A percentile compares a stretch with the other conserved stretches of the same genome.
Conservation (phyloP, 2,329 filamentous ascomycete genomes). For the Neopestalotiopsis rosae region DNA sequence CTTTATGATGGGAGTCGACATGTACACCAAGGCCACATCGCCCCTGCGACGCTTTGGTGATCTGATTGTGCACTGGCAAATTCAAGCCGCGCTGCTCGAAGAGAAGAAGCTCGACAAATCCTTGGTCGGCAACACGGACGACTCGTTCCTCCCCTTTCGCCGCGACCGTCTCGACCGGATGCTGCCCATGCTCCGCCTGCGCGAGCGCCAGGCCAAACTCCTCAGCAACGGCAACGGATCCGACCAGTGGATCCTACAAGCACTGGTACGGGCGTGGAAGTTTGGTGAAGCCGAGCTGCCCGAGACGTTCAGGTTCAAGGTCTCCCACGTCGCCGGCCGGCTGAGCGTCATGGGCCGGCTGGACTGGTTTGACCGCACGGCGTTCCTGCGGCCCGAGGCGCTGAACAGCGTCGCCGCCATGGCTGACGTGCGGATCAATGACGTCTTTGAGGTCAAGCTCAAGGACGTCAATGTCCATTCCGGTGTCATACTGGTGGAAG, state of each 20-base stretch:
- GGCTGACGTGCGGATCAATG: constrained; percentile 52
- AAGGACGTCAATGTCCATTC: constrained; percentile 57
- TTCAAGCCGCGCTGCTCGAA: constrained; percentile 61
- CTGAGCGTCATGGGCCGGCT: constrained; percentile 46
- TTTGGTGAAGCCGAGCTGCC: constrained; percentile 55
- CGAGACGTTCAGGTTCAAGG: constrained; percentile 53
- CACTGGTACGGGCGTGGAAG: constrained; percentile 64
- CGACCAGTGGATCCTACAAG: constrained; percentile 63
- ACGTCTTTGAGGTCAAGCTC: constrained; percentile 62
- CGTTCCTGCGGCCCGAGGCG: constrained; percentile 44
- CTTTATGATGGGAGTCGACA: constrained; percentile 61
- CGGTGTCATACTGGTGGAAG: constrained; percentile 52
- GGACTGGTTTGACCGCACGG: constrained; percentile 55
- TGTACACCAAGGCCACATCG: constrained; percentile 69
- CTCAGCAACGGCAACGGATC: constrained; percentile 49
- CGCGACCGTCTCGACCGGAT: constrained; percentile 45
- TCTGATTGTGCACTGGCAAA: constrained; percentile 70
- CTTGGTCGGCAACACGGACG: constrained; percentile 38
- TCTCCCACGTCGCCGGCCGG: constrained; percentile 42
- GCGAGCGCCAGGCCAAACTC: constrained; percentile 55
- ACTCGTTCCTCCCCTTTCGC: constrained; percentile 52
- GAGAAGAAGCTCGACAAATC: constrained; percentile 43
- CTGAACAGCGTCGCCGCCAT: constrained; percentile 44
- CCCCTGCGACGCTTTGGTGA: constrained; percentile 70
- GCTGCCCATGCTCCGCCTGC: constrained; percentile 56